phyloP scores from a whole-genome alignment of 2,329 filamentous ascomycete species.

The Cladosporium sp. region DNA sequence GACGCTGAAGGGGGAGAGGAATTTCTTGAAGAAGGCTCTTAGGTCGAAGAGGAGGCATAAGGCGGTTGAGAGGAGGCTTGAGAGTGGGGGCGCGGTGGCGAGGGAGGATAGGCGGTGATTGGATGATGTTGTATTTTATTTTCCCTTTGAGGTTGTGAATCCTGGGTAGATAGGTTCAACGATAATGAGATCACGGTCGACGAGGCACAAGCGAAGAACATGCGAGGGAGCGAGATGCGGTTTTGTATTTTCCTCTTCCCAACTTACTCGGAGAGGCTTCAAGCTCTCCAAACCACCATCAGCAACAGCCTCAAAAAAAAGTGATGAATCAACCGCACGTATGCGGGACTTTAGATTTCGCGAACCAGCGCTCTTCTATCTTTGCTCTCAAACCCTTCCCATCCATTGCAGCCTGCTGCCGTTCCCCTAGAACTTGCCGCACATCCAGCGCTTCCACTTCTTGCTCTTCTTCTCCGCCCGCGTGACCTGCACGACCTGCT shows the following conservation, averaged over 20 bases:
- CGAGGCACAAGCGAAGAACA: neutral
- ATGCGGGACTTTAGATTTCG: neutral
- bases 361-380: neutral
- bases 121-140: neutral
- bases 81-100: neutral
- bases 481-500: neutral
- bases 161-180: too few species aligned
- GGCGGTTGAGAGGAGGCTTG: neutral
- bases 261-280: neutral
- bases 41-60: neutral
- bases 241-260: neutral
- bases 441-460: slow-evolving; percentile 13
- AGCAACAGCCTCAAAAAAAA: neutral
- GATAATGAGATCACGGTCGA: too few species aligned
- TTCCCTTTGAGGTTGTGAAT: too few species aligned
- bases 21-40: slow-evolving; percentile 17
- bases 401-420: neutral
- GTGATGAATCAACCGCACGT: neutral
- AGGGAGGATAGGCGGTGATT: slow-evolving; percentile 2
- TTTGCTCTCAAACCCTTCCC: neutral
- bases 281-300: neutral
- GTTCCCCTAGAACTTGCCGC: slow-evolving; percentile 5
- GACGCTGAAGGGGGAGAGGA: slow-evolving; percentile 24
- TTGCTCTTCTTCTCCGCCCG: slow-evolving; percentile 6
- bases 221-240: neutral